phyloP scores from a whole-genome alignment of 2,329 filamentous ascomycete genomes.

The Pyrenophora teres region DNA sequence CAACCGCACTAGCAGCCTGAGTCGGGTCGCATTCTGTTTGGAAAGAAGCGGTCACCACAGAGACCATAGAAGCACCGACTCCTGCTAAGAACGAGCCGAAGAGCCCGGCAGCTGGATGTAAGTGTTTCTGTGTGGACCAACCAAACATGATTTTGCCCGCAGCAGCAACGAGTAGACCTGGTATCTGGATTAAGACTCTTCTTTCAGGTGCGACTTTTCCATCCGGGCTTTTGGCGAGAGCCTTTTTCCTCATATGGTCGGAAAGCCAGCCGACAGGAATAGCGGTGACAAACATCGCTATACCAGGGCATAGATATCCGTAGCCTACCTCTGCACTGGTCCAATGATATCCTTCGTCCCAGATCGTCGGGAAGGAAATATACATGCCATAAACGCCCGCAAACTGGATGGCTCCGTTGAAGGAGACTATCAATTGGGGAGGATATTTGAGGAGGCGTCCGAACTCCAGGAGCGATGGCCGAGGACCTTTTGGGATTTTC shows the following conservation, averaged over 20 bases:
- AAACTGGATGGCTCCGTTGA: conserved; percentile 36
- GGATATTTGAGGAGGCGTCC: conserved; percentile 33
- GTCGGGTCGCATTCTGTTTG: conserved; percentile 49
- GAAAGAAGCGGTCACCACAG: conserved; percentile 51
- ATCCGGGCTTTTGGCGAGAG: conserved; percentile 26
- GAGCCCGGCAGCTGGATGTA: conserved; percentile 23
- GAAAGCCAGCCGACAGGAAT: conserved; percentile 48
- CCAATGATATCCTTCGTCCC: conserved; percentile 42
- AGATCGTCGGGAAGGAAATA: conserved; percentile 30
- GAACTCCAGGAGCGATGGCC: conserved; percentile 29
- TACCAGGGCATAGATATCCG: conserved; percentile 45
- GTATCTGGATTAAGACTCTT: conserved; percentile 49
- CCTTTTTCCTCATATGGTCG: conserved; percentile 43
- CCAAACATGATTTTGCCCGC: conserved; percentile 50
- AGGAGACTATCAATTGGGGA: conserved; percentile 37
- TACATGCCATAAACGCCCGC: conserved; percentile 36
- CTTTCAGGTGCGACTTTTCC: conserved; percentile 46
- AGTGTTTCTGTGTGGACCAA: conserved; percentile 45
- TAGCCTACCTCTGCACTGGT: conserved; percentile 43
- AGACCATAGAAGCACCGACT: conserved; percentile 47
- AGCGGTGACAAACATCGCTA: conserved; percentile 45
- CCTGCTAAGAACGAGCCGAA: conserved; percentile 41
- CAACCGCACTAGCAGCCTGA: conserved; percentile 50
- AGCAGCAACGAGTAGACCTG: conserved; percentile 47
- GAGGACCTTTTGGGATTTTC: conserved; percentile 29